These are phyloP conservation scores for Sporothrix schenckii DNA, from an alignment of 2,329 filamentous ascomycete genomes.

Conservation along the genomic window DNA sequence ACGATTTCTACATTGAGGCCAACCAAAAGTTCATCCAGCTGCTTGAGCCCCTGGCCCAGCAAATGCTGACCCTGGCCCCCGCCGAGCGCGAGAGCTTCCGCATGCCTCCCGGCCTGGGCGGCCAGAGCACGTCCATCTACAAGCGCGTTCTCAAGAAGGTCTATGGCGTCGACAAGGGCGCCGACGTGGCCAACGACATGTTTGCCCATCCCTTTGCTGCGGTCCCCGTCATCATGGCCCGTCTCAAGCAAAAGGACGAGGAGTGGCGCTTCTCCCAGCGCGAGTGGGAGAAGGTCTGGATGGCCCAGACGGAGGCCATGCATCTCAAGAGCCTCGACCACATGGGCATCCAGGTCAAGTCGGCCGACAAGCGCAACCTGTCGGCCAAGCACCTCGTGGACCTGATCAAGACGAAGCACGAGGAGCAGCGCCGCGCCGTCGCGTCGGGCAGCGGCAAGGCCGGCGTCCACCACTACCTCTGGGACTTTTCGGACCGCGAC, in stretches of 20 bases:
- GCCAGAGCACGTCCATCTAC: conserved; percentile 94
- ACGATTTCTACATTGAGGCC: conserved; percentile 97
- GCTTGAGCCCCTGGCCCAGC: conserved; percentile 88
- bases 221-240: conserved; percentile 82
- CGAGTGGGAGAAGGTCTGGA: conserved; percentile 99
- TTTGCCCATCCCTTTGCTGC: conserved; percentile 83
- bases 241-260: conserved; percentile 94
- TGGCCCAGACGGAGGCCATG: conserved; percentile 89
- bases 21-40: conserved; percentile 95
- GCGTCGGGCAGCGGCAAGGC: conserved; percentile 58
- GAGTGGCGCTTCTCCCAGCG: conserved; percentile 94
- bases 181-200: conserved; percentile 83
- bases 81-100: conserved; percentile 73
- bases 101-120: conserved; percentile 81
- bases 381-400: conserved; percentile 87
- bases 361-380: conserved; percentile 86
- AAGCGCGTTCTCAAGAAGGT: conserved; percentile 97
- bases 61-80: conserved; percentile 78
- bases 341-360: conserved; percentile 88
- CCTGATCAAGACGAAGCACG: conserved; percentile 88
- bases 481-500: conserved; percentile 71
- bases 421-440: conserved; percentile 75
- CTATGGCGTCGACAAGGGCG: conserved; percentile 82
- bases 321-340: conserved; percentile 97
- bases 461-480: conserved; percentile 69